phyloP scores from a whole-genome alignment of 169 alveolate genomes.

The Babesia ovata region DNA sequence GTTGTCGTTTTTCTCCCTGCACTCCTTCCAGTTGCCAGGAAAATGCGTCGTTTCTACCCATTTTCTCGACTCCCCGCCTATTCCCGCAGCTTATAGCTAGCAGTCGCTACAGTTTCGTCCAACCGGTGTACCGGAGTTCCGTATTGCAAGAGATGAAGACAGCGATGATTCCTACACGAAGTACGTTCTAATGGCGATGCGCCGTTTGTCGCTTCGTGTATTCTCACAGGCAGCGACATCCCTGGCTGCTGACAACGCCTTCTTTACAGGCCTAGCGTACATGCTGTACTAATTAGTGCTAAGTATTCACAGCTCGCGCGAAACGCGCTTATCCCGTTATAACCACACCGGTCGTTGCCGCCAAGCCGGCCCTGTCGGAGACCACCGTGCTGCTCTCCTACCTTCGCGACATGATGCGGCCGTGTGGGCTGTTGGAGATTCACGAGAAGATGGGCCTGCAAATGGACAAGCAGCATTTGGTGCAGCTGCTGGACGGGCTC shows the following conservation, averaged over 20 bases:
- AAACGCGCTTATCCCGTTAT: background rate
- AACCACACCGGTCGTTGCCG: background rate
- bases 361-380: background rate
- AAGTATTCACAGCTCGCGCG: background rate
- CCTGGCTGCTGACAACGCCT: background rate
- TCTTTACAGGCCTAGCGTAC: background rate
- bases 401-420: slow-evolving; percentile 11
- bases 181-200: background rate
- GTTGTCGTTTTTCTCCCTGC: background rate
- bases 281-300: background rate
- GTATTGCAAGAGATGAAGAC: background rate
- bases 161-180: background rate
- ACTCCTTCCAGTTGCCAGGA: background rate
- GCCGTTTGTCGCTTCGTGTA: background rate
- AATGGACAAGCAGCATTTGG: background rate
- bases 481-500: background rate
- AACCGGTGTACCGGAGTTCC: too few species aligned
- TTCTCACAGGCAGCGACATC: background rate
- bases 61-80: background rate
- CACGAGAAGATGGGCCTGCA: background rate
- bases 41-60: background rate
- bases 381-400: background rate
- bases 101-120: too few species aligned
- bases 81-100: too few species aligned
- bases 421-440: background rate